Evolutionary conservation across 768 basidiomycete species (phyloP), one percentile per base, ranked within the genome.

Genomic region (Boletellus sp.): DNA sequence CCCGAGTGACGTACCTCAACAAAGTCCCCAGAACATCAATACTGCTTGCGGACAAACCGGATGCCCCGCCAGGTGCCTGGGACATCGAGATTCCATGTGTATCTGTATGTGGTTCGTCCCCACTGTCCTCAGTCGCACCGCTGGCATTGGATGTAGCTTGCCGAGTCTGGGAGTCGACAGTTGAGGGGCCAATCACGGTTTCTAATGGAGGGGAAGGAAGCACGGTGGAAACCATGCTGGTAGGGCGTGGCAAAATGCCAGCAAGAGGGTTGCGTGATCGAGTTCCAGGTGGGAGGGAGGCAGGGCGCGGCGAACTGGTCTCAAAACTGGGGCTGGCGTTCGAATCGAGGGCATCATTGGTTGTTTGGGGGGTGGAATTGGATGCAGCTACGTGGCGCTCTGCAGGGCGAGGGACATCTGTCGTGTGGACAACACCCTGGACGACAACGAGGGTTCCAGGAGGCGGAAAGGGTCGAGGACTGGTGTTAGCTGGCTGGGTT

Each of bases 11-110:
- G 42, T 60, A 87, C 88, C 88, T 90, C 28, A 91, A 72, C 15
- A 91, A 66, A n/a, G 88, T 90, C 20, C 88, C 89, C 24, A 91
- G 70, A 11, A 91, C 86, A 58, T 90, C 88, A 38, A 90, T 86
- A 62, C 87, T 89, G 31, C 81, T 85, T 1, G 83, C 82, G 0
- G 86, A 88, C 51, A 83, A 70, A 58, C 69, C 52, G 22, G 75
- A 55, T 13, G 72, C 49, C 22, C 63, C 61, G 3, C 47, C 33
- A n/a, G 63, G 63, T 37, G 58, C 64, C 24, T 64, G 63, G 9
- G 64, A 41, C 42, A 58, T 56, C 7, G 63, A 65, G 16, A 66
- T 35, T 23, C 55, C 63, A 37, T 66, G 63, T 6, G 64, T 34
- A 43, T 52, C 48, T 16, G 51, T n/a, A 26, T 37, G 51, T 6